Base-by-base conservation (phyloP, 2,329 filamentous ascomycete genomes). In the Botrytis tulipae region DNA sequence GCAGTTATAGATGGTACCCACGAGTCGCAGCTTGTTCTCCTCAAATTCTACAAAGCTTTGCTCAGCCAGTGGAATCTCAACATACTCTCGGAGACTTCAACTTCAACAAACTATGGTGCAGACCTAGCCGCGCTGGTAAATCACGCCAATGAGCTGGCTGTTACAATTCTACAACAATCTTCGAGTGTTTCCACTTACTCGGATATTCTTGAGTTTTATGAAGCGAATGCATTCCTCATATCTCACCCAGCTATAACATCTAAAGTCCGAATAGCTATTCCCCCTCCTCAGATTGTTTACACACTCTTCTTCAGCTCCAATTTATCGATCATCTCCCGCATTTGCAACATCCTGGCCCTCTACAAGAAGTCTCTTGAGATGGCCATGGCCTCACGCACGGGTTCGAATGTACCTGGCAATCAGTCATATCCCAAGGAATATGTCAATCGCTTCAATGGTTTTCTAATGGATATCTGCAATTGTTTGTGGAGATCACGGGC, bases 381-480 rank as follows among this genome's bases (percentile, higher is more conserved):
- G 40, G 89, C 90, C 73, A 88, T 88, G 83, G 77, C 83, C 83
- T 35, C 83, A 72, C 80, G 86, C 74, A 60, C 48, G 14, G 18
- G 44, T 29, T 57, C 67, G 12, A 54, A 42, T 25, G 20, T 16
- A 77, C 75, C 63, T 82, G 37, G 75, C 81, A 74, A 68, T 67
- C 75, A 76, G 29, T 81, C 83, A 18, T 91, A 91, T 75, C 85
- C 89, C 42, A 85, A 87, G 60, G 83, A 85, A 46, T 88, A 91
- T 73, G 88, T 94, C 59, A 88, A 89, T 76, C 83, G 87, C 37
- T 95, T 96, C 83, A 97, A 97, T 80, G 91, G 91, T 35, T 94
- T 92, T 80, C 87, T 97, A 46, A 95, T 96, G 89, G 94, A 97
- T 80, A 87, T 94, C 46, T 95, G 93, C 84, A 97, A 97, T 80